phyloP scores from a whole-genome alignment of 768 basidiomycete species.

The Amanita pseudoporphyria region DNA sequence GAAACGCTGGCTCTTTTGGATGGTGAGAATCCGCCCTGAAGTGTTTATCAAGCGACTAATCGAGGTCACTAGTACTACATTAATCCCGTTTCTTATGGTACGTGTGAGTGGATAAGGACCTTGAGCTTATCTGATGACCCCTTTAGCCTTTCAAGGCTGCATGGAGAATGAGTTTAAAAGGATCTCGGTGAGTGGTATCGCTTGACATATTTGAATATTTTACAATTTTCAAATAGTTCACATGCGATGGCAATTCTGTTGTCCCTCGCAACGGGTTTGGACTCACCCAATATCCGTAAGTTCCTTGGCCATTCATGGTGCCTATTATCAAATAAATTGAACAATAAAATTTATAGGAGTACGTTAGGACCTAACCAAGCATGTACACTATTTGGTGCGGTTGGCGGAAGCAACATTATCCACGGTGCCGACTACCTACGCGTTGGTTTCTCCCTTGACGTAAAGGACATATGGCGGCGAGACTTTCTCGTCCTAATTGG shows the following conservation, averaged over 20 bases:
- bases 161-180: conserved; percentile 86
- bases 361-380: conserved; percentile 58
- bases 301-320: conserved; percentile 12
- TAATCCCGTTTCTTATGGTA: conserved; percentile 69
- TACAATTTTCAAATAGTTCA: conserved; percentile 32
- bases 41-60: conserved; percentile 8
- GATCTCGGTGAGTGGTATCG: conserved; percentile 35
- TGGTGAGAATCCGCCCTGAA: conserved; percentile 31
- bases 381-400: conserved; percentile 67
- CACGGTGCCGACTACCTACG: conserved; percentile 53
- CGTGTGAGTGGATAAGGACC: conserved; percentile 3
- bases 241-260: conserved; percentile 56
- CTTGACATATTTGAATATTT: conserved; percentile 1
- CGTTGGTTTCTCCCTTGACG: conserved; percentile 39
- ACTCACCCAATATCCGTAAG: conserved; percentile 52
- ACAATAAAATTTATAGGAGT: conserved; percentile 28
- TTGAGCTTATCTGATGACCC: neutral
- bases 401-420: conserved; percentile 44
- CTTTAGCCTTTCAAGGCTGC: conserved; percentile 53
- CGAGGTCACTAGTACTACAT: conserved; percentile 52
- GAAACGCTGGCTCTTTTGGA: conserved; percentile 85
- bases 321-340: neutral
- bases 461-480: conserved; percentile 50
- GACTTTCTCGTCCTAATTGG: conserved; percentile 64
- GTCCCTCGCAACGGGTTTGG: conserved; percentile 56